Evolutionary conservation across 371 early-diverging fungal genomes (phyloP), one percentile per base, ranked within the genome.

Genomic region (Mortierella sp.): DNA sequence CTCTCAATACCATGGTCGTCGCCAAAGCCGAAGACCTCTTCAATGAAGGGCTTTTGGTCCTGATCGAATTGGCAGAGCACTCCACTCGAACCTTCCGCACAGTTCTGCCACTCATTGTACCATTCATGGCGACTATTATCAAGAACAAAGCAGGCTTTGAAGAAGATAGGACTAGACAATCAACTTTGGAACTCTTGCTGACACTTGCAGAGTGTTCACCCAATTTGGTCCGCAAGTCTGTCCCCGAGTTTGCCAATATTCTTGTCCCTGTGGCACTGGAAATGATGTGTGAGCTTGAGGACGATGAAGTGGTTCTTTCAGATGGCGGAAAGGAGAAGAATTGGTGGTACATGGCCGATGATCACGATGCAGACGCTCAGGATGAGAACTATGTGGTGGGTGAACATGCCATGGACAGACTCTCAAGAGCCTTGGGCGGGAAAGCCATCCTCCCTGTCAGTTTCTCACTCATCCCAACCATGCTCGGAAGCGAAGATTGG

Each of bases 391-490:
- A 92, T 70, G 91, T 93, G 19, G 87, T 94, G 77, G 97, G 93
- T 67, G 96, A 96, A 83, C 93, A 95, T 83, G 93, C 95, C 11
- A 84, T 98, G 86, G 98, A 98, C 80, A 89, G 98, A 63, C 72
- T 98, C 29, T 93, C 97, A 19, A 87, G 93, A 59, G 86, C 90
- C 18, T 80, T 97, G 26, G 57, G 96, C 68, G 97, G 97, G 45
- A 93, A 92, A 75, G 76, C 85, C 60, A 88, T 97, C 51, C 87
- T 97, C 28, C 95, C 97, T n/a, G 84, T 91, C 52, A 84, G 94
- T 18, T 96, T 97, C 85, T 81, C 84, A 52, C 85, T 86, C 59
- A 94, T 98, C 64, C 97, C 96, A 55, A 81, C 86, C 58, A 90
- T 96, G 93, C 87, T 98, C 46, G 85, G 85, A 30, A 90, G 95